These are phyloP conservation scores for carrot (Daucus carota) DNA, from an alignment of 129 eudicot genomes.

Conservation along the genomic window DH1_v3.0 NC_030386.2:26320501-26321000, in stretches of 20 bases:
- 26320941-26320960: not conserved
- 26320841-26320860: constrained; percentile 38
- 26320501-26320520: not conserved
- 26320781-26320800: constrained; percentile 51
- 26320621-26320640: not conserved
- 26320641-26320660: constrained; percentile 2
- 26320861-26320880: constrained; percentile 13
- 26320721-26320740: constrained; percentile 29
- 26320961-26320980: constrained; percentile 70
- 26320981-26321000: constrained; percentile 35
- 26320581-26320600: not conserved
- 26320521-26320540: not conserved
- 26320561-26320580: not conserved
- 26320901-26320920: too few species aligned
- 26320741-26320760: constrained; percentile 47
- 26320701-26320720: constrained; percentile 28
- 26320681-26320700: constrained; percentile 14
- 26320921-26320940: not conserved
- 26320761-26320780: constrained; percentile 9
- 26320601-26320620: not conserved
- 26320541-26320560: not conserved
- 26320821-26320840: constrained; percentile 54
- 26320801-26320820: constrained; percentile 43
- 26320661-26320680: constrained; percentile 19
- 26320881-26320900: constrained; percentile 5